Evolutionary conservation across 805 yeast genomes (phyloP).

Genomic region (Yamadazyma laniorum): DNA sequence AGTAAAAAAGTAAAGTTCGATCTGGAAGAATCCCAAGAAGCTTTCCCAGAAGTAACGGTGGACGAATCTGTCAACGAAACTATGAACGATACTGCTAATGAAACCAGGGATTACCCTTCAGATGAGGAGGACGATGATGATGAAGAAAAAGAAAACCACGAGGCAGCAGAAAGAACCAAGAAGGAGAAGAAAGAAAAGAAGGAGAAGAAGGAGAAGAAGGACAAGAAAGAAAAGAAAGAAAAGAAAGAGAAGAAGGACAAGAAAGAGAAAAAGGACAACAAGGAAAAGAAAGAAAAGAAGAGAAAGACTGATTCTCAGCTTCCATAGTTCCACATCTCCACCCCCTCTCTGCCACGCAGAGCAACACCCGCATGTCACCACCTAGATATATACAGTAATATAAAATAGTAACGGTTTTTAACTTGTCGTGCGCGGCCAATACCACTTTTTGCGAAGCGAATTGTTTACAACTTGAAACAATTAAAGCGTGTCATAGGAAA

Average conservation of each 20-base stretch:
- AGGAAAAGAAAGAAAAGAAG: too few relatives aligned
- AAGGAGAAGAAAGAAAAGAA: slow-evolving; percentile 17
- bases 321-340: too few relatives aligned
- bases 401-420: too few relatives aligned
- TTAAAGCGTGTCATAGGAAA: too few relatives aligned
- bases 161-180: slow-evolving; percentile 24
- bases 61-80: slow-evolving; percentile 7
- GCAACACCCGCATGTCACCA: too few relatives aligned
- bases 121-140: slow-evolving; percentile 19
- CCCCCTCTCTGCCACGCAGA: too few relatives aligned
- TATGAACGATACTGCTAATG: slow-evolving; percentile 1
- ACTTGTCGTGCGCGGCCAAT: too few relatives aligned
- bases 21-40: slow-evolving; percentile 13
- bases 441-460: too few relatives aligned
- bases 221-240: slow-evolving; percentile 23
- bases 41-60: background rate
- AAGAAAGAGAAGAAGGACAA: slow-evolving; percentile 25
- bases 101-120: slow-evolving; percentile 5
- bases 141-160: slow-evolving; percentile 24
- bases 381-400: too few relatives aligned
- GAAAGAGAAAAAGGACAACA: slow-evolving; percentile 5
- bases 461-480: too few relatives aligned
- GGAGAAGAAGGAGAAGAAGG: slow-evolving; percentile 20
- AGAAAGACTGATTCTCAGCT: slow-evolving; percentile 12
- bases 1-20: slow-evolving; percentile 27